Evolutionary conservation across 257 asterid genomes (phyloP).

Genomic region (Lycium barbarum): DNA sequence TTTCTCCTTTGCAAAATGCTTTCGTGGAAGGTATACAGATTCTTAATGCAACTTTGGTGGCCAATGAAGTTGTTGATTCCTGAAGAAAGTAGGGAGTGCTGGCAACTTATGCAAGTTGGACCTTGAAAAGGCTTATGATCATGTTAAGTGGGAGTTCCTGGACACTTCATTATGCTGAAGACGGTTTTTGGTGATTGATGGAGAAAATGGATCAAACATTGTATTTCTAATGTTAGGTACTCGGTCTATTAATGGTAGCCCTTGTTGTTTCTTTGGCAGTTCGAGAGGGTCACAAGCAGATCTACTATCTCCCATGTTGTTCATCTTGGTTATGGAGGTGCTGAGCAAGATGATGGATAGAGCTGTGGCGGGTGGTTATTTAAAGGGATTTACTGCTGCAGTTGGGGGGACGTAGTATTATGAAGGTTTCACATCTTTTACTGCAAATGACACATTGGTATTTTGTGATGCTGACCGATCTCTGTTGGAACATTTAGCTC

Average conservation of each 20-base stretch:
- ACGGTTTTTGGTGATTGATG: not conserved
- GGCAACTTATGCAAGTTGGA: not conserved
- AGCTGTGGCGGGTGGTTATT: not conserved
- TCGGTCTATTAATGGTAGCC: not conserved
- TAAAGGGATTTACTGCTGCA: not conserved
- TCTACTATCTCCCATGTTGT: not conserved
- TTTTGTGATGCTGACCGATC: not conserved
- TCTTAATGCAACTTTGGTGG: not conserved
- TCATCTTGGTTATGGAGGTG: not conserved
- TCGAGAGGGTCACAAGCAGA: not conserved
- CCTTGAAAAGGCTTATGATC: not conserved
- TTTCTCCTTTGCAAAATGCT: not conserved
- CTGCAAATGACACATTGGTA: not conserved
- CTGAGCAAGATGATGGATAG: not conserved
- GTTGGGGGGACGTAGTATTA: not conserved
- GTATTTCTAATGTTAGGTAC: not conserved
- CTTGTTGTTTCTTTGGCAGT: not conserved
- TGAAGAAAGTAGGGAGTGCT: not conserved
- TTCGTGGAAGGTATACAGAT: not conserved
- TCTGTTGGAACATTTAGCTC: not conserved
- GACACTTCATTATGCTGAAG: not conserved
- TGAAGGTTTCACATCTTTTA: not conserved
- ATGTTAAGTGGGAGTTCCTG: not conserved
- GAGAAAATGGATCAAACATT: not conserved
- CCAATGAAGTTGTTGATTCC: not conserved